These are phyloP conservation scores for Tuber microsphaerosporum DNA, from an alignment of 495 filamentous ascomycete genomes.

Conservation along the genomic window DNA sequence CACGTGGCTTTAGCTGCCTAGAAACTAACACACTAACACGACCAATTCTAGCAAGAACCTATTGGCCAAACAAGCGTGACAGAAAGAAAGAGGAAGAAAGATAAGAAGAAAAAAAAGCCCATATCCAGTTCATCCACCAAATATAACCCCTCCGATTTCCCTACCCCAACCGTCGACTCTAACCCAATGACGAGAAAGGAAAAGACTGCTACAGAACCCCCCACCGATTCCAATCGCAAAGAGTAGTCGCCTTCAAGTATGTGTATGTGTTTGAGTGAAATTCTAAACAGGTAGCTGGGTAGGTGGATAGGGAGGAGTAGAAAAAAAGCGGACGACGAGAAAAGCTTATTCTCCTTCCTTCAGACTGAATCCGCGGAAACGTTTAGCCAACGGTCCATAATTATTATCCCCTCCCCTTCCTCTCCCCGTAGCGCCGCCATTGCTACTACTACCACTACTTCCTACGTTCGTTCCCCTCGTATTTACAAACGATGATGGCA, in stretches of 20 bases:
- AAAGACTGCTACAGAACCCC: background rate
- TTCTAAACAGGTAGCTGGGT: background rate
- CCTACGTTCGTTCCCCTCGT: constrained; percentile 36
- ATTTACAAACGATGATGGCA: constrained; percentile 27
- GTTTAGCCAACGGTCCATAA: constrained; percentile 79
- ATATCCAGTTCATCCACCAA: background rate
- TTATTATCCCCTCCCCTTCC: constrained; percentile 46
- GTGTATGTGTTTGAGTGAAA: constrained; percentile 1
- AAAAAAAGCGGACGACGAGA: background rate
- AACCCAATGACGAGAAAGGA: background rate
- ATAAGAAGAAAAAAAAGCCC: background rate
- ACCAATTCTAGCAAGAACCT: background rate
- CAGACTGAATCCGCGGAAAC: constrained; percentile 96
- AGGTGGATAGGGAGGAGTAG: background rate
- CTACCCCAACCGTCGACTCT: background rate
- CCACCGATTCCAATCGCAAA: background rate
- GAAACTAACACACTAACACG: background rate
- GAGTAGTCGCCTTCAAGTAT: background rate
- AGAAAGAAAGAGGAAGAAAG: background rate
- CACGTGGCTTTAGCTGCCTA: background rate
- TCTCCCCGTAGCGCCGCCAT: constrained; percentile 46
- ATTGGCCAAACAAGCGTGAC: background rate
- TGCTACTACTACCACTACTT: constrained; percentile 27
- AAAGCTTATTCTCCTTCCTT: constrained; percentile 45
- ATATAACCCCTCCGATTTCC: background rate